These are phyloP conservation scores for Lotus japonicus DNA, from an alignment of 306 rosid genomes.

Conservation along the genomic window DNA sequence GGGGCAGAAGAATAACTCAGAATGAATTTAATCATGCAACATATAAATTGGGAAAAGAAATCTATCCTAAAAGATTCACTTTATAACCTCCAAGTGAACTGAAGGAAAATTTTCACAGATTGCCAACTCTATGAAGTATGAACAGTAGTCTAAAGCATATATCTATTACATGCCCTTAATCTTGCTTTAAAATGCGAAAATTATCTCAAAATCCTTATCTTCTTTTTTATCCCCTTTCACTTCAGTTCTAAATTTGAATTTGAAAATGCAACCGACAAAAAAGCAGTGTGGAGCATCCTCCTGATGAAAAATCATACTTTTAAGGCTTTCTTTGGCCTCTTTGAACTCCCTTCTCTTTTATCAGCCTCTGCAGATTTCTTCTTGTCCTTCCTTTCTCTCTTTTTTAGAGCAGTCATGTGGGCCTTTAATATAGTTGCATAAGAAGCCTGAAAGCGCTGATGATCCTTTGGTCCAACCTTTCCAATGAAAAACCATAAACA, in stretches of 20 bases:
- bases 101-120: not conserved
- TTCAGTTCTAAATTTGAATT: not conserved
- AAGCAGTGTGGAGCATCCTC: not conserved
- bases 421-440: conserved; percentile 93
- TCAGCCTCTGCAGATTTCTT: conserved; percentile 67
- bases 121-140: conserved; percentile 8
- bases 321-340: conserved; percentile 42
- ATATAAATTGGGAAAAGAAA: not conserved
- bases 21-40: no score
- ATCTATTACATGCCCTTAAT: not conserved
- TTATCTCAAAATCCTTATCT: not conserved
- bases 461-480: conserved; percentile 95
- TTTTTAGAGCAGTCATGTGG: conserved; percentile 94
- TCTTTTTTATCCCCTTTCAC: not conserved
- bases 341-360: conserved; percentile 45
- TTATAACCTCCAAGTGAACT: not conserved
- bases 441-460: conserved; percentile 93
- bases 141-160: not conserved
- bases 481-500: conserved; percentile 14
- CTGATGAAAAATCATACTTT: conserved; percentile 7
- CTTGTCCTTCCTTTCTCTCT: conserved; percentile 96
- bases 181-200: conserved; percentile 21
- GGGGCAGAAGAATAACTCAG: no score
- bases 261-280: not conserved
- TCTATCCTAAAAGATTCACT: conserved; percentile 1